Evolutionary conservation across 352 stramenopile species (phyloP).

Genomic region (Hyaloperonospora brassicae): DNA sequence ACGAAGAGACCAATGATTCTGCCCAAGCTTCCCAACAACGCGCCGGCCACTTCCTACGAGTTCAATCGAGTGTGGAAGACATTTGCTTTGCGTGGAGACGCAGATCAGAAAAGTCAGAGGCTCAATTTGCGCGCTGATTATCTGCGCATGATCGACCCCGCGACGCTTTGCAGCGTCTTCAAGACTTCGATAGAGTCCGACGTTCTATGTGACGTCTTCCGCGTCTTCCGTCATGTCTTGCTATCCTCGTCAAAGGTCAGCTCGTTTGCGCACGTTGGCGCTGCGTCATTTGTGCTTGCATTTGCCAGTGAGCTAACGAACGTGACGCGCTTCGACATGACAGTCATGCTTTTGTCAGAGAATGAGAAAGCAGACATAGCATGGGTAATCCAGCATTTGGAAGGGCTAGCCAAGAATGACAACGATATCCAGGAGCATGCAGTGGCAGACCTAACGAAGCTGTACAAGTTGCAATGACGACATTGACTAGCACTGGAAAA

Average conservation of each 20-base stretch:
- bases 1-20: slow-evolving; percentile 17
- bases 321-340: slow-evolving; percentile 72
- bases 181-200: slow-evolving; percentile 74
- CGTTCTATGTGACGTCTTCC: slow-evolving; percentile 60
- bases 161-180: slow-evolving; percentile 40
- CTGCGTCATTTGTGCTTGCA: slow-evolving; percentile 24
- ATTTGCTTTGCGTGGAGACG: slow-evolving; percentile 38
- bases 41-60: slow-evolving; percentile 66
- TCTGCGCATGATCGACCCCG: slow-evolving; percentile 34
- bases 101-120: slow-evolving; percentile 21
- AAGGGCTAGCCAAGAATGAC: slow-evolving; percentile 4
- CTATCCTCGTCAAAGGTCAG: slow-evolving; percentile 1
- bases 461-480: slow-evolving; percentile 37
- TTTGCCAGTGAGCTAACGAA: slow-evolving; percentile 35
- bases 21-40: slow-evolving; percentile 55
- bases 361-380: slow-evolving; percentile 50
- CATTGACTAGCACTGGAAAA: slow-evolving; percentile 1
- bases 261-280: background rate
- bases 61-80: slow-evolving; percentile 75
- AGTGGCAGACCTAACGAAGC: slow-evolving; percentile 29
- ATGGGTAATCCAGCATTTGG: slow-evolving; percentile 35
- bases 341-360: slow-evolving; percentile 65
- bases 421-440: slow-evolving; percentile 6
- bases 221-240: slow-evolving; percentile 31
- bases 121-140: slow-evolving; percentile 42